Conservation (phyloP, 306 rosid genomes). For the Ammopiptanthus mongolicus region DNA sequence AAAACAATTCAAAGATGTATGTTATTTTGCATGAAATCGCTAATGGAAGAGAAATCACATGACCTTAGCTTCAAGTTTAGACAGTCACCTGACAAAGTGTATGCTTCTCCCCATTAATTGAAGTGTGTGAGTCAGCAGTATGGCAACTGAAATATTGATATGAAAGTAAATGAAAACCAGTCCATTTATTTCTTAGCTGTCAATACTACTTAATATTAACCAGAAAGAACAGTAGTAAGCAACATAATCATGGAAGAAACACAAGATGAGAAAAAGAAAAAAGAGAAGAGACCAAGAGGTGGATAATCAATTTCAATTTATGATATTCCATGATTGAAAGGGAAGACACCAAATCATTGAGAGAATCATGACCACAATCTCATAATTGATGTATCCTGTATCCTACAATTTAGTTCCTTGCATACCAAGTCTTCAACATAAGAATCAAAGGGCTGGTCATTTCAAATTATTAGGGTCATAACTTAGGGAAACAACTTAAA, state of each 20-base stretch:
- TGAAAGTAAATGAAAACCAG: neutral
- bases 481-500: neutral
- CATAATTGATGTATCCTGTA: neutral
- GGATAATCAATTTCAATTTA: neutral
- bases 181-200: neutral
- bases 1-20: neutral
- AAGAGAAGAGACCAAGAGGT: neutral
- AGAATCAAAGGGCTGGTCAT: neutral
- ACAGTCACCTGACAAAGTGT: slow-evolving; percentile 34
- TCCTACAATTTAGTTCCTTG: neutral
- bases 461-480: neutral
- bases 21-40: neutral
- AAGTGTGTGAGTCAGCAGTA: slow-evolving; percentile 33
- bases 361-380: neutral
- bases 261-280: neutral
- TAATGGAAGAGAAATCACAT: neutral
- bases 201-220: neutral
- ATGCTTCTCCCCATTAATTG: slow-evolving; percentile 36
- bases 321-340: neutral
- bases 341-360: neutral
- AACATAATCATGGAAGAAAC: neutral
- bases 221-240: neutral
- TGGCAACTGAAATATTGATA: slow-evolving; percentile 36
- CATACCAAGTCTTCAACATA: neutral
- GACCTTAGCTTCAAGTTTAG: slow-evolving; percentile 7